These are phyloP conservation scores for Syzygium grande DNA, from an alignment of 345 rosid species.

Conservation along the genomic window DNA sequence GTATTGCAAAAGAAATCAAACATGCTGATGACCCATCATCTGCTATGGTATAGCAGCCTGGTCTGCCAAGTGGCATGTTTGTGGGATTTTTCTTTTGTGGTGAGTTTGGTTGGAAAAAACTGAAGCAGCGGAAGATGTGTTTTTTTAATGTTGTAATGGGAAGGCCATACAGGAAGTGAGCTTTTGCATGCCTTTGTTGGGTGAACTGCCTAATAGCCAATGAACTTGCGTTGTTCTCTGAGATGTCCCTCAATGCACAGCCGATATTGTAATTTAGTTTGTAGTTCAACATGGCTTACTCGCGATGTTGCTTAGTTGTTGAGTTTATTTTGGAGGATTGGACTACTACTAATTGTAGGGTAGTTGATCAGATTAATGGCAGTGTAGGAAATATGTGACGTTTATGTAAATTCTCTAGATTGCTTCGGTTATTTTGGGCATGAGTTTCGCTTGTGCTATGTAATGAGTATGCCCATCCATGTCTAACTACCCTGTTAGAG, in stretches of 20 bases:
- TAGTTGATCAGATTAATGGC: background rate
- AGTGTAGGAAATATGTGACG: background rate
- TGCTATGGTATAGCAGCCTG: background rate
- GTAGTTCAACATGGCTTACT: background rate
- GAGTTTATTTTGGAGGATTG: background rate
- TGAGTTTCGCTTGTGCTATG: background rate
- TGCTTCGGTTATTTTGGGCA: rapidly evolving
- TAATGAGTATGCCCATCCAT: background rate
- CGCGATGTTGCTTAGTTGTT: background rate
- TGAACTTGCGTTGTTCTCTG: background rate
- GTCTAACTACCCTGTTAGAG: background rate
- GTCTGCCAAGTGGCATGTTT: background rate
- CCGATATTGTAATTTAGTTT: background rate
- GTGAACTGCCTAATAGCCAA: background rate
- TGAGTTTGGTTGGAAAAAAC: background rate
- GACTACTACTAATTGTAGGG: background rate
- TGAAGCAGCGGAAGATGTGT: background rate
- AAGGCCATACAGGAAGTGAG: background rate
- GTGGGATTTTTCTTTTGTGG: background rate
- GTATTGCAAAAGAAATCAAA: background rate
- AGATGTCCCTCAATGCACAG: background rate
- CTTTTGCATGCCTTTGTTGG: background rate
- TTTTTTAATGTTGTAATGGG: background rate
- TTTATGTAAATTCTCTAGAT: background rate
- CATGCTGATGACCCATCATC: background rate